phyloP scores from a whole-genome alignment of 1,284 basidiomycete genomes.

The Baeospora myosura region DNA sequence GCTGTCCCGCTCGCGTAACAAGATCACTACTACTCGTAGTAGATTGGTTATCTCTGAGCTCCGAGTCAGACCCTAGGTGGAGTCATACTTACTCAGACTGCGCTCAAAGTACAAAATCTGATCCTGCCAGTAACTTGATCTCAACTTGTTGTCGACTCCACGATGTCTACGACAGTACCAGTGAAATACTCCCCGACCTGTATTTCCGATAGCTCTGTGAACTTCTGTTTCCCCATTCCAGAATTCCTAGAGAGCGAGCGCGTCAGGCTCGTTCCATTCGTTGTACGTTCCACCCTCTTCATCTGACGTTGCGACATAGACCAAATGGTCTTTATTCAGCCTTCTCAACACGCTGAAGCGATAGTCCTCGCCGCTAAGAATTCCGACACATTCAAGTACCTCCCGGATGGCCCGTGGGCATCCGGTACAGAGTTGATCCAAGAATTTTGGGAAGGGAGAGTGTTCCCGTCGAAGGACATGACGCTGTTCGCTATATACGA shows the following conservation, averaged over 20 bases:
- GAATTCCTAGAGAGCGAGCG: constrained; percentile 10
- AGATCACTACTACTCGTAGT: no score
- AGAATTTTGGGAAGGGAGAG: constrained; percentile 8
- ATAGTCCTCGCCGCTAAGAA: constrained; percentile 3
- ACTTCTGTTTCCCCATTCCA: constrained; percentile 12
- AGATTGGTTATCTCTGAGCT: no score
- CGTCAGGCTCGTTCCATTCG: constrained; percentile 11
- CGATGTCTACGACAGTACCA: no score
- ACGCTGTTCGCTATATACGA: constrained; percentile 10
- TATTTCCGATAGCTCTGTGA: no score
- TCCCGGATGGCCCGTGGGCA: constrained; percentile 9
- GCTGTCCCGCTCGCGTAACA: no score
- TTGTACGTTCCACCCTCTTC: constrained; percentile 3
- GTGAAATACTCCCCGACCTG: no score
- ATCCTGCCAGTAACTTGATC: no score
- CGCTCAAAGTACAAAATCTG: no score
- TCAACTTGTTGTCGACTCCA: no score
- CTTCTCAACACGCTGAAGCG: constrained; percentile 8
- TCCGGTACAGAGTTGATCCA: constrained; percentile 8
- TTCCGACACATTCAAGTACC: constrained; percentile 6
- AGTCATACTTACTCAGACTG: no score
- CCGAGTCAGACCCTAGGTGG: no score
- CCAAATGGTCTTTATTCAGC: constrained; percentile 1
- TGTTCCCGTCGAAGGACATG: not conserved
- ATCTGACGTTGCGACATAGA: not conserved